Evolutionary conservation across 1,284 basidiomycete genomes (phyloP).

Genomic region (Tremellales sp.): DNA sequence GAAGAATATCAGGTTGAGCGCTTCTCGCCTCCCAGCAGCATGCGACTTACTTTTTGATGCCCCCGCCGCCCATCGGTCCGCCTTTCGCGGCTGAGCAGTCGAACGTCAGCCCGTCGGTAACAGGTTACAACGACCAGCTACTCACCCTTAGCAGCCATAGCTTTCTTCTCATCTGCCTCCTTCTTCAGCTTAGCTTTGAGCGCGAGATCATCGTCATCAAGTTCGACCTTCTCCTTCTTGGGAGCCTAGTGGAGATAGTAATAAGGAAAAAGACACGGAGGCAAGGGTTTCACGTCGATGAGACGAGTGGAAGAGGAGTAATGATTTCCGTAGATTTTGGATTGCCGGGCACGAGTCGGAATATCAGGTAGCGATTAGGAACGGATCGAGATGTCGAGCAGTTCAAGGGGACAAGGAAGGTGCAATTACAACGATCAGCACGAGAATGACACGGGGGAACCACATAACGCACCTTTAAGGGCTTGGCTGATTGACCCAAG

Average conservation of each 20-base stretch:
- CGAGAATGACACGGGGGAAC: background rate
- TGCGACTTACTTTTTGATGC: conserved; percentile 42
- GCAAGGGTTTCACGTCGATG: background rate
- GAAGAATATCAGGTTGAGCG: background rate
- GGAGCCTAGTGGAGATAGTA: conserved; percentile 7
- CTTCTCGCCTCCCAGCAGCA: background rate
- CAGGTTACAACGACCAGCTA: background rate
- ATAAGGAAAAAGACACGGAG: background rate
- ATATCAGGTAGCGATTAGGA: background rate
- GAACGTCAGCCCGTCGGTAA: background rate
- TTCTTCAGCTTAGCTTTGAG: conserved; percentile 32
- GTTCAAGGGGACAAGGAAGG: background rate
- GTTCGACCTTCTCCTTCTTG: conserved; percentile 19
- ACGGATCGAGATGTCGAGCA: background rate
- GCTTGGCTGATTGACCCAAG: conserved; percentile 9
- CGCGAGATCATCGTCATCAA: conserved; percentile 39
- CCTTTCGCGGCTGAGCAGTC: conserved; percentile 25
- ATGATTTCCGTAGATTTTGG: too few species aligned
- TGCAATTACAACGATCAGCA: conserved; percentile 7
- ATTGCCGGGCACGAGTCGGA: background rate
- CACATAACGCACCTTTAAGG: background rate
- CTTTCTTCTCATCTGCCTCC: conserved; percentile 36
- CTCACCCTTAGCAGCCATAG: conserved; percentile 33
- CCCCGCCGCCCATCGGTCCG: conserved; percentile 36
- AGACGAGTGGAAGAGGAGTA: background rate